phyloP scores from a whole-genome alignment of 345 rosid species.

The Carallia brachiata region DNA sequence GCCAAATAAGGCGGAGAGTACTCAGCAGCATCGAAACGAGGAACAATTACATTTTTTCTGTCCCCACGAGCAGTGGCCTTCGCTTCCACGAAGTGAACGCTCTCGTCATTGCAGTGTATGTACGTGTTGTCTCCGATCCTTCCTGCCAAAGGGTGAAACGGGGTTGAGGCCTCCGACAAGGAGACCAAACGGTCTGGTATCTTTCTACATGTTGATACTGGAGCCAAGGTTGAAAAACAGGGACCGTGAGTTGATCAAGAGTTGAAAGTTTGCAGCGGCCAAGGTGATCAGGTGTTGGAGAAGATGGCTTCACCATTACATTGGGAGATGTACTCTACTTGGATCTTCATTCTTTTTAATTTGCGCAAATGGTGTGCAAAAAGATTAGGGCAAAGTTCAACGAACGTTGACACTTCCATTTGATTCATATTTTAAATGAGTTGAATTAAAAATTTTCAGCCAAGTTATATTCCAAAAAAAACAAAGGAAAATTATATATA shows the following conservation, averaged over 20 bases:
- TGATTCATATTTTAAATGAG: no score
- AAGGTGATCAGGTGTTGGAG: neutral
- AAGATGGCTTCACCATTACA: neutral
- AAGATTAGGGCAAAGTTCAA: no score
- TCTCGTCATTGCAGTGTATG: constrained; percentile 38
- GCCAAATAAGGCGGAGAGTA: neutral
- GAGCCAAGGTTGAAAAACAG: neutral
- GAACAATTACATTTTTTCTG: neutral
- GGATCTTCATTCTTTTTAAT: neutral
- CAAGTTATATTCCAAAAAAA: no score
- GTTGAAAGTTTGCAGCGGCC: neutral
- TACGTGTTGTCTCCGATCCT: constrained; percentile 26
- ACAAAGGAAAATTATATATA: no score
- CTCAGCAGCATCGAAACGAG: neutral
- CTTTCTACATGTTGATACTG: neutral
- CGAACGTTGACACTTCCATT: no score
- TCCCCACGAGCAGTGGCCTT: neutral
- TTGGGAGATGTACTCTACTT: neutral
- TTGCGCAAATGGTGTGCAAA: no score
- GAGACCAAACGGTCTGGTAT: constrained; percentile 15
- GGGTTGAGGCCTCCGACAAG: constrained; percentile 19
- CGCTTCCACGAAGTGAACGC: no score
- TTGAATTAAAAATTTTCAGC: no score
- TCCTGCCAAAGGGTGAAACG: constrained; percentile 35
- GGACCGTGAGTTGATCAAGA: neutral